Evolutionary conservation across 108 stramenopile species (phyloP).

Genomic region (Cyclostephanos invisitatus): DNA sequence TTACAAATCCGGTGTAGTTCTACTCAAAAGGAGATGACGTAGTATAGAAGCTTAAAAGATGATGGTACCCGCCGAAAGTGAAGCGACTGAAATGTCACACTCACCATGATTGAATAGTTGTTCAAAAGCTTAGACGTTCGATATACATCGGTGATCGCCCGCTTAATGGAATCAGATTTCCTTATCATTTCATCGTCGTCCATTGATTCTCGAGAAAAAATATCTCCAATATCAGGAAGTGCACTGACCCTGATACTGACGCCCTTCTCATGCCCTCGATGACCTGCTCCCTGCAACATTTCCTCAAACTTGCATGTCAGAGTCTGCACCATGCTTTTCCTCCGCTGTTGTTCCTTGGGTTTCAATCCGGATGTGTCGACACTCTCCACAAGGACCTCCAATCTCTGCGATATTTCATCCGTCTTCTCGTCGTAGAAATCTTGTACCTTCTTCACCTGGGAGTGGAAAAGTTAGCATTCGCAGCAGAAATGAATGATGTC

Average conservation of each 20-base stretch:
- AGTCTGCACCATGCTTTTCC: not conserved
- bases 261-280: not conserved
- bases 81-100: not conserved
- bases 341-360: conserved; percentile 8
- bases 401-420: conserved; percentile 59
- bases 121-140: conserved; percentile 76
- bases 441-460: conserved; percentile 49
- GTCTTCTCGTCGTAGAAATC: conserved; percentile 63
- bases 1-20: conserved; percentile 93
- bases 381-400: conserved; percentile 62
- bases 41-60: not conserved
- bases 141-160: conserved; percentile 78
- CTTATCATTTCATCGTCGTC: conserved; percentile 30
- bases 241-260: not conserved
- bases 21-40: not conserved
- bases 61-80: not conserved
- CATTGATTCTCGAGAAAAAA: not conserved
- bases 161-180: conserved; percentile 74
- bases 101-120: conserved; percentile 83
- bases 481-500: not conserved
- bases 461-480: not conserved
- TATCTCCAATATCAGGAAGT: not conserved
- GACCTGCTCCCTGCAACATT: conserved; percentile 9
- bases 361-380: conserved; percentile 45
- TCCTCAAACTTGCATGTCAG: conserved; percentile 20